These are phyloP conservation scores for Monilinia fructicola DNA, from an alignment of 2,329 filamentous ascomycete species.

Conservation along the genomic window DNA sequence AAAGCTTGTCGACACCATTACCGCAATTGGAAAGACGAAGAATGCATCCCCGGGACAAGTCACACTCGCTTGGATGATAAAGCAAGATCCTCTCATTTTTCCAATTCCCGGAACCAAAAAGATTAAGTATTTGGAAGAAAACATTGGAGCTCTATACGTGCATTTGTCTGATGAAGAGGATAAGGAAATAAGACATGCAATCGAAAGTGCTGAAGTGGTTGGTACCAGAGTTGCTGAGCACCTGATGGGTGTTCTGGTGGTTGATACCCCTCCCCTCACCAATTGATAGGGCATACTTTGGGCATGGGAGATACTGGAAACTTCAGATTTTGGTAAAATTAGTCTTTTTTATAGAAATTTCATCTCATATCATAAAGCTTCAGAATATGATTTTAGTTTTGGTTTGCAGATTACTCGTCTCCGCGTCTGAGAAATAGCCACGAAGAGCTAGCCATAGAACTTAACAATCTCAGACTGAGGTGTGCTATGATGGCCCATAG, in stretches of 20 bases:
- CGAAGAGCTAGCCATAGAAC: background rate
- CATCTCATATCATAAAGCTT: background rate
- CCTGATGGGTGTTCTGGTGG: constrained; percentile 23
- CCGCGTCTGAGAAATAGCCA: background rate
- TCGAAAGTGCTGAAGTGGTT: constrained; percentile 32
- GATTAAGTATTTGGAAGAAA: constrained; percentile 49
- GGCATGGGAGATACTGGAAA: no score
- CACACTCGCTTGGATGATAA: constrained; percentile 61
- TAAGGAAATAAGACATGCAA: constrained; percentile 40
- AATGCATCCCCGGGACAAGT: constrained; percentile 55
- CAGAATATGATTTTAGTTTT: background rate
- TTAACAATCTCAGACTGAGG: background rate
- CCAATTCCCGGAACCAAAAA: constrained; percentile 55
- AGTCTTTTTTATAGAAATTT: constrained; percentile 2
- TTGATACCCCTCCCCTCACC: constrained; percentile 23
- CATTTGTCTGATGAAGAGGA: constrained; percentile 42
- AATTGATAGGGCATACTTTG: background rate
- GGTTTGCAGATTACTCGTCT: background rate
- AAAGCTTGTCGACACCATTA: constrained; percentile 51
- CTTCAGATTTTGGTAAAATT: background rate
- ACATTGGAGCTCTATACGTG: constrained; percentile 40
- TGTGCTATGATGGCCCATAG: background rate
- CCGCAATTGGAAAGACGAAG: constrained; percentile 52
- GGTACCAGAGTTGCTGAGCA: constrained; percentile 25
- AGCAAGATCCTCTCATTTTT: constrained; percentile 58